Percentiles rank a stretch among this genome's conserved stretches.
Conservation (phyloP, 345 rosid genomes). For the Toxicodendron radicans region DNA sequence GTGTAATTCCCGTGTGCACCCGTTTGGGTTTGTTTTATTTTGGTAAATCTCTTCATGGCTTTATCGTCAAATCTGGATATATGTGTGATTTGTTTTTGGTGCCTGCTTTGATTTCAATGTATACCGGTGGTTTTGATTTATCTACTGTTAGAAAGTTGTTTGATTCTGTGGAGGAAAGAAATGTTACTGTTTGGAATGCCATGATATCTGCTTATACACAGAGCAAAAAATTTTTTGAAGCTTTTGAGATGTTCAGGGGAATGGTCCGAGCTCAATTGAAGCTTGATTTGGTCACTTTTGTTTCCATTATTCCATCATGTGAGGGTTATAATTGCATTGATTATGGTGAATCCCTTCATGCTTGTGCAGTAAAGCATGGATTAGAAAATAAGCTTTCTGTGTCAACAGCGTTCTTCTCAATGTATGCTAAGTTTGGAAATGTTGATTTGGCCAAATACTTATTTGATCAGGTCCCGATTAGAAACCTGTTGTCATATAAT, state of each 20-base stretch:
- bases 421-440: conserved; percentile 46
- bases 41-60: conserved; percentile 44
- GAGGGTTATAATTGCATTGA: conserved; percentile 18
- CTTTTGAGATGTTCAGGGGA: conserved; percentile 34
- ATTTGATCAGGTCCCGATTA: conserved; percentile 33
- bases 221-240: conserved; percentile 35
- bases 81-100: conserved; percentile 35
- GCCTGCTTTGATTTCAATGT: conserved; percentile 51
- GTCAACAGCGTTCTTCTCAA: conserved; percentile 44
- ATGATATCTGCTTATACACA: conserved; percentile 39
- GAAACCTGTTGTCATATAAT: conserved; percentile 44
- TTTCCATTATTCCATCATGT: conserved; percentile 41
- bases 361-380: conserved; percentile 41
- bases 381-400: conserved; percentile 35
- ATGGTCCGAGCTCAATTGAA: conserved; percentile 29
- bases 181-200: conserved; percentile 44
- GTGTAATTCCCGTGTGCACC: conserved; percentile 43
- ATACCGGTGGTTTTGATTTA: conserved; percentile 34
- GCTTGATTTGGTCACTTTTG: conserved; percentile 45
- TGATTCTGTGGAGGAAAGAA: conserved; percentile 30
- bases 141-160: conserved; percentile 36
- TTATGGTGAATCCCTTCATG: conserved; percentile 42
- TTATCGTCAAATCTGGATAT: conserved; percentile 39
- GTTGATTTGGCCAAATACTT: conserved; percentile 36
- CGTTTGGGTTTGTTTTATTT: conserved; percentile 26